phyloP scores from a whole-genome alignment of 1,284 basidiomycete species.

The Clitocybe nebularis region DNA sequence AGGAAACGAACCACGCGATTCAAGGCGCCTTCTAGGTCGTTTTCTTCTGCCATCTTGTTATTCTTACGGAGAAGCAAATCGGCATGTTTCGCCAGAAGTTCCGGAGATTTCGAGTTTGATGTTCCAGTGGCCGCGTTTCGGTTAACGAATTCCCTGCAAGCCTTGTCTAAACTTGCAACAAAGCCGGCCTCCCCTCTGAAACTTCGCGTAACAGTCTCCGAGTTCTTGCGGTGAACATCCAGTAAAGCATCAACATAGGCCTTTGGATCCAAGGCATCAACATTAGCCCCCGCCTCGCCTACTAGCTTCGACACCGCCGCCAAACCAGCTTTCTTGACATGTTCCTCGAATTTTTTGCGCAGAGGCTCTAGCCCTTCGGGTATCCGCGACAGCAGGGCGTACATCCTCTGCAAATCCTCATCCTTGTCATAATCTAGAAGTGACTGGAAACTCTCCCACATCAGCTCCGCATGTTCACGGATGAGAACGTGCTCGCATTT shows the following conservation, averaged over 20 bases:
- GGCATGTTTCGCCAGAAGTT: conserved; percentile 91
- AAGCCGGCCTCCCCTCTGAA: conserved; percentile 96
- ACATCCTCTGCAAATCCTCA: conserved; percentile 88
- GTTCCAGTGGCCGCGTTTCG: conserved; percentile 87
- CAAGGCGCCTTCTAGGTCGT: conserved; percentile 84
- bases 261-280: conserved; percentile 77
- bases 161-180: conserved; percentile 91
- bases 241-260: conserved; percentile 92
- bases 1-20: conserved; percentile 90
- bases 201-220: conserved; percentile 84
- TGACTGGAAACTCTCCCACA: conserved; percentile 88
- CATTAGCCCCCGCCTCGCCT: conserved; percentile 60
- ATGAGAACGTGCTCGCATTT: conserved; percentile 88
- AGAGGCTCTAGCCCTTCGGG: conserved; percentile 82
- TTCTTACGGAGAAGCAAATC: conserved; percentile 91
- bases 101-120: conserved; percentile 87
- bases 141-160: conserved; percentile 96
- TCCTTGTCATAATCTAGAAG: conserved; percentile 86
- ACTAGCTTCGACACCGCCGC: conserved; percentile 83
- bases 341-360: conserved; percentile 83
- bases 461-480: conserved; percentile 70
- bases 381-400: conserved; percentile 79
- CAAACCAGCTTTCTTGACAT: conserved; percentile 88
- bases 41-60: conserved; percentile 93
- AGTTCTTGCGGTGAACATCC: conserved; percentile 89